A percentile compares a stretch with the other conserved stretches of the same genome.
Conservation (phyloP, 192 early-diverging fungal species). For the Linnemannia elongata region DNA sequence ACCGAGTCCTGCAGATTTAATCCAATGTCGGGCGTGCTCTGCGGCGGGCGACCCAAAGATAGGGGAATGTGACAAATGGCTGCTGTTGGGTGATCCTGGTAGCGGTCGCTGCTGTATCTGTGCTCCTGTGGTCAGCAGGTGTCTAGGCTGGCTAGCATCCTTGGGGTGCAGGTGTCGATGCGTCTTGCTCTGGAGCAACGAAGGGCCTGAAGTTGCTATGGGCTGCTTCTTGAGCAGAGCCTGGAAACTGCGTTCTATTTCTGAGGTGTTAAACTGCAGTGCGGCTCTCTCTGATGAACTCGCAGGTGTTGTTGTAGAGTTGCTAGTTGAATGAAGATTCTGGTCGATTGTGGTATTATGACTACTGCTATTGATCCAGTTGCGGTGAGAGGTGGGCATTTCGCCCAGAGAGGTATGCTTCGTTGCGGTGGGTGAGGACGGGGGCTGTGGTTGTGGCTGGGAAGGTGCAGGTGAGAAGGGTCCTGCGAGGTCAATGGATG, state of each 20-base stretch:
- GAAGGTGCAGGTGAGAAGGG: not conserved
- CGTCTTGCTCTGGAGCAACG: slow-evolving; percentile 17
- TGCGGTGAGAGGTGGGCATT: not conserved
- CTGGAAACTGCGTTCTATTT: slow-evolving; percentile 48
- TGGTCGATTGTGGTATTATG: not conserved
- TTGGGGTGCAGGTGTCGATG: slow-evolving; percentile 11
- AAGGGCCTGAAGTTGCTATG: slow-evolving; percentile 21
- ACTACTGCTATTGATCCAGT: not conserved
- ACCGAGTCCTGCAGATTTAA: slow-evolving; percentile 20
- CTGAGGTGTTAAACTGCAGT: slow-evolving; percentile 40
- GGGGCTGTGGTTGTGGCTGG: slow-evolving; percentile 6
- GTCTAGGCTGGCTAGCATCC: slow-evolving; percentile 13
- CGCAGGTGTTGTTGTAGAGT: not conserved
- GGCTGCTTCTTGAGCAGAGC: slow-evolving; percentile 49
- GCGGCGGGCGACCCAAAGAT: slow-evolving; percentile 35
- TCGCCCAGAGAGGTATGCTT: not conserved
- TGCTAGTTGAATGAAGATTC: not conserved
- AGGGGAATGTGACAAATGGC: slow-evolving; percentile 27
- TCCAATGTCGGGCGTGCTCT: slow-evolving; percentile 38
- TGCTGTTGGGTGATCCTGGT: not conserved
- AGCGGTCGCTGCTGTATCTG: not conserved
- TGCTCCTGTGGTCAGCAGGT: slow-evolving; percentile 5
- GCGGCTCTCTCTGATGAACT: not conserved
- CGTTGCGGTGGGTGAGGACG: slow-evolving; percentile 5
- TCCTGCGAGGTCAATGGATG: not conserved